phyloP scores from a whole-genome alignment of 2,329 filamentous ascomycete genomes.

The Calonectria henricotiae region DNA sequence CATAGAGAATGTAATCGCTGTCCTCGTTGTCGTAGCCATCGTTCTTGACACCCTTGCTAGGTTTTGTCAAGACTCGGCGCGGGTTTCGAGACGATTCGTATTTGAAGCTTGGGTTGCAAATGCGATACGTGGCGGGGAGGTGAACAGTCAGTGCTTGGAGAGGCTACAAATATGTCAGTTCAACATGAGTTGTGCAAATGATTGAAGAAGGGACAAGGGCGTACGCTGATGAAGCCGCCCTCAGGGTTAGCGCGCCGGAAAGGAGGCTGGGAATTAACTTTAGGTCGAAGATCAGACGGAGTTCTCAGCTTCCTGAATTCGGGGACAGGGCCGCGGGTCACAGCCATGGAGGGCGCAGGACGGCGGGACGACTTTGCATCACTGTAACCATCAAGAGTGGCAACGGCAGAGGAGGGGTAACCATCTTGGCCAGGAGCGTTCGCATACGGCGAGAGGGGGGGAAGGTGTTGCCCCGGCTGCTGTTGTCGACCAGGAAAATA shows the following conservation, averaged over 20 bases:
- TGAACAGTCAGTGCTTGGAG: slow-evolving; percentile 96
- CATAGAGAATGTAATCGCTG: slow-evolving; percentile 98
- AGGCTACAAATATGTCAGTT: slow-evolving; percentile 71
- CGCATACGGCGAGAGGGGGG: slow-evolving; percentile 80
- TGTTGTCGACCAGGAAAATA: slow-evolving; percentile 68
- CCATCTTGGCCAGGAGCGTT: slow-evolving; percentile 73
- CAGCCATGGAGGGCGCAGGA: slow-evolving; percentile 64
- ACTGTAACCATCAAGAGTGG: slow-evolving; percentile 78
- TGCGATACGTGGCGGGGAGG: slow-evolving; percentile 94
- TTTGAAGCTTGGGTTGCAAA: slow-evolving; percentile 98
- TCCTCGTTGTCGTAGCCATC: slow-evolving; percentile 99
- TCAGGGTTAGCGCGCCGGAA: slow-evolving; percentile 96
- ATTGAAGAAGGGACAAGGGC: slow-evolving; percentile 54
- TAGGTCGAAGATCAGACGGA: slow-evolving; percentile 83
- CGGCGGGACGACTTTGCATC: slow-evolving; percentile 74
- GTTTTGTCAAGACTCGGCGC: slow-evolving; percentile 94
- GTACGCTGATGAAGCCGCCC: slow-evolving; percentile 96
- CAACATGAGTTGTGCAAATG: neutral
- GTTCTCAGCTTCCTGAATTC: slow-evolving; percentile 88
- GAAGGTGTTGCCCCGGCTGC: slow-evolving; percentile 76
- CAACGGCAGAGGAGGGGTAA: slow-evolving; percentile 81
- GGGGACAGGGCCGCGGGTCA: slow-evolving; percentile 81
- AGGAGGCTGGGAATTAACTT: slow-evolving; percentile 88
- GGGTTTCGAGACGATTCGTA: slow-evolving; percentile 99
- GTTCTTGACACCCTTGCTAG: slow-evolving; percentile 98